phyloP scores from a whole-genome alignment of 1,284 basidiomycete species.

The Ceratorhiza oryzae-sativae region DNA sequence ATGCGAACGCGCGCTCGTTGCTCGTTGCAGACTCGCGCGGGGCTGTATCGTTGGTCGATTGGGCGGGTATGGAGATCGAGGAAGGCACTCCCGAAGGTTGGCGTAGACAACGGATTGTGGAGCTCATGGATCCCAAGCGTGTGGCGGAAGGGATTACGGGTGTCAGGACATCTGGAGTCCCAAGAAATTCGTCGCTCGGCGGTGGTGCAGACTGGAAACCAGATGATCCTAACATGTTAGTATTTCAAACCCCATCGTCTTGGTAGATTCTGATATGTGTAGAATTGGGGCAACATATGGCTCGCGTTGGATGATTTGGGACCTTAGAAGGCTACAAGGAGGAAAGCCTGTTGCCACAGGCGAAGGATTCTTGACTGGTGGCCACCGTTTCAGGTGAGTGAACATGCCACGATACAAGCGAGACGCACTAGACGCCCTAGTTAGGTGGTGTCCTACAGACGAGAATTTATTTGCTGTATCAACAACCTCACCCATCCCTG shows the following conservation, averaged over 20 bases:
- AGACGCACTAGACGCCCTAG: conserved; percentile 39
- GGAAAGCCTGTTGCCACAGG: conserved; percentile 70
- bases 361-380: conserved; percentile 68
- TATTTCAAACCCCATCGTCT: conserved; percentile 31
- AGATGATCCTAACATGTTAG: conserved; percentile 73
- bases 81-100: conserved; percentile 57
- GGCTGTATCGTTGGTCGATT: conserved; percentile 75
- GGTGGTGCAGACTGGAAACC: conserved; percentile 72
- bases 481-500: conserved; percentile 59
- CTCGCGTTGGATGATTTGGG: conserved; percentile 73
- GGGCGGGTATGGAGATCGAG: conserved; percentile 69
- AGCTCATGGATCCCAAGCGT: conserved; percentile 72
- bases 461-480: conserved; percentile 78
- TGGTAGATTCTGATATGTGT: conserved; percentile 18
- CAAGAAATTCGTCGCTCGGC: conserved; percentile 54
- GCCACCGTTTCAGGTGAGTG: conserved; percentile 68
- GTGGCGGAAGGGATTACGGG: conserved; percentile 62
- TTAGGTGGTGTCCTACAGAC: conserved; percentile 76
- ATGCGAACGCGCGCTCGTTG: conserved; percentile 72
- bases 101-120: conserved; percentile 68
- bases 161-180: conserved; percentile 41
- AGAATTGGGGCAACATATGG: conserved; percentile 79
- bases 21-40: conserved; percentile 75
- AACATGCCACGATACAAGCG: conserved; percentile 8
- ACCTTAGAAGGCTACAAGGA: conserved; percentile 70